A percentile compares a stretch with the other conserved stretches of the same genome.
phyloP scores from a whole-genome alignment of 1,139 yeast genomes.

The Suzukiozyma palmioleophila region DNA sequence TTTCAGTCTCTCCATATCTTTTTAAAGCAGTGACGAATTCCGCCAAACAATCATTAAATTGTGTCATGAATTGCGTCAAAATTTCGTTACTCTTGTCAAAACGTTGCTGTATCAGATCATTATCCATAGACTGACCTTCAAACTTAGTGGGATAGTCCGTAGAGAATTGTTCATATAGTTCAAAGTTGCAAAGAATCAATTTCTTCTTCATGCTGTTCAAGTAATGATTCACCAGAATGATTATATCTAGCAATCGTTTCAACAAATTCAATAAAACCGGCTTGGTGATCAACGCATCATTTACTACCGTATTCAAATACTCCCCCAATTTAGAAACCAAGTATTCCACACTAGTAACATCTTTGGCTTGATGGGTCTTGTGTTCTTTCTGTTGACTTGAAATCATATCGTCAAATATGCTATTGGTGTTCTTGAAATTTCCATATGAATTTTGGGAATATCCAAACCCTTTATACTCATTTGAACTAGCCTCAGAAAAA shows the following conservation, averaged over 20 bases:
- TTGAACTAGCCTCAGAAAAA: conserved; percentile 7
- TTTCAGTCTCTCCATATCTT: conserved; percentile 60
- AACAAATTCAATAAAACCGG: conserved; percentile 49
- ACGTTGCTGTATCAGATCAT: conserved; percentile 35
- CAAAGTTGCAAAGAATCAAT: conserved; percentile 47
- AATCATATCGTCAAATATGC: conserved; percentile 29
- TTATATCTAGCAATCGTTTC: conserved; percentile 40
- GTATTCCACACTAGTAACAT: conserved; percentile 44
- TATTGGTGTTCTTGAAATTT: conserved; percentile 20
- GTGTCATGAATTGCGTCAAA: conserved; percentile 48
- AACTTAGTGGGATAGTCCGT: conserved; percentile 39
- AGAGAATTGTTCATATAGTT: conserved; percentile 36
- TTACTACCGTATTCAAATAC: conserved; percentile 60
- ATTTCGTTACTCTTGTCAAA: conserved; percentile 44
- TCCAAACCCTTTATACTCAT: neutral
- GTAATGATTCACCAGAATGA: conserved; percentile 54
- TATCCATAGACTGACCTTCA: conserved; percentile 32
- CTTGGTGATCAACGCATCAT: conserved; percentile 66
- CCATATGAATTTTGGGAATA: conserved; percentile 12
- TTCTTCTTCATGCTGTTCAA: conserved; percentile 53
- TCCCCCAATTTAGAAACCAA: conserved; percentile 50
- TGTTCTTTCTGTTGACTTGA: conserved; percentile 7
- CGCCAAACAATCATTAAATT: conserved; percentile 51
- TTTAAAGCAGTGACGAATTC: conserved; percentile 53
- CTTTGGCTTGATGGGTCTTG: conserved; percentile 8